Evolutionary conservation across 2,329 filamentous ascomycete genomes (phyloP).

Genomic region (Fusarium penzigii): DNA sequence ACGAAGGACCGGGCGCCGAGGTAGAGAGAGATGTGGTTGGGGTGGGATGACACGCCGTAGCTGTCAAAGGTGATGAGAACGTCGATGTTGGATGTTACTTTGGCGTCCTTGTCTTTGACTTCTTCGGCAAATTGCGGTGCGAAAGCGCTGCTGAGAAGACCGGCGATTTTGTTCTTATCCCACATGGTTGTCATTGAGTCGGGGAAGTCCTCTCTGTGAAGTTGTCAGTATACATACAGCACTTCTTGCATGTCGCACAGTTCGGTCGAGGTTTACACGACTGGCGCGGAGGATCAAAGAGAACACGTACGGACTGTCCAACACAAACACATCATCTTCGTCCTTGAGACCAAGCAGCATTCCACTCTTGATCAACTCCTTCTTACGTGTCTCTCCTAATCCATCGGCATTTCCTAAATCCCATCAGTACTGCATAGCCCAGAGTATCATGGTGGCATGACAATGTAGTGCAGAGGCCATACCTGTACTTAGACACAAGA

Average conservation of each 20-base stretch:
- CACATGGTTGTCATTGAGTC: slow-evolving; percentile 86
- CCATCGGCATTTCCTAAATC: slow-evolving; percentile 76
- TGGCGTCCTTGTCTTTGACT: slow-evolving; percentile 29
- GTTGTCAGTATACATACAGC: background rate
- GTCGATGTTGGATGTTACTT: slow-evolving; percentile 64
- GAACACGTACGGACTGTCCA: slow-evolving; percentile 69
- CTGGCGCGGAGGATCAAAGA: background rate
- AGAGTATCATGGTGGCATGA: no score
- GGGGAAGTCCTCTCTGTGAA: slow-evolving; percentile 62
- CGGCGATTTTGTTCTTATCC: slow-evolving; percentile 69
- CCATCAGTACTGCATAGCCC: no score
- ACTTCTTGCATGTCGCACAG: background rate
- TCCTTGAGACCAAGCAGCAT: slow-evolving; percentile 71
- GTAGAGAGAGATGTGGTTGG: slow-evolving; percentile 90
- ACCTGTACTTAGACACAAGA: slow-evolving; percentile 89
- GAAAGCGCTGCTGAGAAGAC: slow-evolving; percentile 72
- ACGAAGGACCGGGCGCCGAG: slow-evolving; percentile 78
- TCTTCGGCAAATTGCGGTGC: slow-evolving; percentile 59
- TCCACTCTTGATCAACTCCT: slow-evolving; percentile 81
- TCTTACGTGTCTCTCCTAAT: slow-evolving; percentile 77
- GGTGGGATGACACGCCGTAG: slow-evolving; percentile 81
- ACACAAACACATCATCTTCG: slow-evolving; percentile 80
- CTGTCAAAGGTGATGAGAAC: slow-evolving; percentile 87
- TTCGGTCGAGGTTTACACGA: background rate
- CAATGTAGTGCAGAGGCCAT: slow-evolving; percentile 12